A percentile compares a stretch with the other conserved stretches of the same genome.
Conservation (phyloP, 2,329 filamentous ascomycete species). For the Fusarium haematococcum region DNA sequence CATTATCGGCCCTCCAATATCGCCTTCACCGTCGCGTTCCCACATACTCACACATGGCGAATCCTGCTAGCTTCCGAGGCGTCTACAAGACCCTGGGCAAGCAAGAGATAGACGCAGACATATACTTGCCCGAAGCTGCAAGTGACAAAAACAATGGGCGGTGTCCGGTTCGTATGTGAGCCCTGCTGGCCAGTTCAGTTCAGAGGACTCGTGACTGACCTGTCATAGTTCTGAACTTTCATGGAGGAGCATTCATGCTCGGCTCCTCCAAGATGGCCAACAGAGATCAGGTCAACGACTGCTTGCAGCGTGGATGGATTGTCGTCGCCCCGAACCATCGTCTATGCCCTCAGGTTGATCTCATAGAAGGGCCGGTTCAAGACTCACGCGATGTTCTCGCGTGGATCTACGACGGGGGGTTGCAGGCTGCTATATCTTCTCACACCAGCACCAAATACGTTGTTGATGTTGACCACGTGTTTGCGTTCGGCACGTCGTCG, state of each 20-base stretch:
- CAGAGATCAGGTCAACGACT: not conserved
- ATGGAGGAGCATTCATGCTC: slow-evolving; percentile 7
- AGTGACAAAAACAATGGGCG: not conserved
- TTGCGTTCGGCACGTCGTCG: slow-evolving; percentile 52
- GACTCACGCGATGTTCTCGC: slow-evolving; percentile 51
- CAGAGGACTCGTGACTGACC: not conserved
- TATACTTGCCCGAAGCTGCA: not conserved
- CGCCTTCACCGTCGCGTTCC: not conserved
- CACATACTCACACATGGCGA: not conserved
- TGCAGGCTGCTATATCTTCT: slow-evolving; percentile 38
- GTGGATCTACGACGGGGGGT: slow-evolving; percentile 49
- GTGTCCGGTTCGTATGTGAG: not conserved
- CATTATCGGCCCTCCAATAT: not conserved
- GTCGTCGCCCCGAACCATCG: slow-evolving; percentile 4
- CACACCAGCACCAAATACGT: slow-evolving; percentile 8
- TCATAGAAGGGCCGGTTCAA: slow-evolving; percentile 47
- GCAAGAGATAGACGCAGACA: not conserved
- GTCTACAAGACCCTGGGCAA: not conserved
- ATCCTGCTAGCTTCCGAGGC: not conserved
- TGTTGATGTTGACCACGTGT: slow-evolving; percentile 47
- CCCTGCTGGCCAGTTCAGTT: not conserved
- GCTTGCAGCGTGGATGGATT: slow-evolving; percentile 3
- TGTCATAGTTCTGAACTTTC: not conserved
- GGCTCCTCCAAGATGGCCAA: slow-evolving; percentile 9
- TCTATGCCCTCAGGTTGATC: slow-evolving; percentile 51